A percentile compares a stretch with the other conserved stretches of the same genome.
These are phyloP conservation scores for Kwoniella dejecticola DNA, from an alignment of 768 basidiomycete genomes.

Conservation along the genomic window DNA sequence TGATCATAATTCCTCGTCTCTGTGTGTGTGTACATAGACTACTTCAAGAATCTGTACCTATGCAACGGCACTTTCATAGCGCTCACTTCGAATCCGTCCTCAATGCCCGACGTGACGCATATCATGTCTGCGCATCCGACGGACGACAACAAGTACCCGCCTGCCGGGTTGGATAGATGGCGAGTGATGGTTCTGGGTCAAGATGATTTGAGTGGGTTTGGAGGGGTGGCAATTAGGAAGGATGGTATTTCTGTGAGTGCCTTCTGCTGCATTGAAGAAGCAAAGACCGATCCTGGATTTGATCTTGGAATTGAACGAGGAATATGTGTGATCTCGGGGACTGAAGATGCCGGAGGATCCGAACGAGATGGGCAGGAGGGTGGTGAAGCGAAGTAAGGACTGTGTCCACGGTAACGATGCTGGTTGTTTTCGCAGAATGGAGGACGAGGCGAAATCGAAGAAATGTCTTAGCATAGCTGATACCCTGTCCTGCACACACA, in stretches of 20 bases:
- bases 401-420: too few relatives aligned
- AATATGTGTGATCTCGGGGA: too few relatives aligned
- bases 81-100: constrained; percentile 24
- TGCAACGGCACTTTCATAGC: constrained; percentile 35
- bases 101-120: constrained; percentile 24
- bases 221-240: constrained; percentile 33
- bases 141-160: constrained; percentile 21
- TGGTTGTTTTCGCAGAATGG: too few relatives aligned
- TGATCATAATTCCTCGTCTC: too few relatives aligned
- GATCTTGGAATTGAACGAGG: too few relatives aligned
- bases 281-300: too few relatives aligned
- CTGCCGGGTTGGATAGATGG: constrained; percentile 33
- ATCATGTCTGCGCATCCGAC: constrained; percentile 34
- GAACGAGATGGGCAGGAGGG: background rate
- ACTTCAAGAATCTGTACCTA: constrained; percentile 40
- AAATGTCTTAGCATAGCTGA: too few relatives aligned
- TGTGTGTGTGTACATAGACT: too few relatives aligned
- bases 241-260: constrained; percentile 40
- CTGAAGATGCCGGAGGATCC: too few relatives aligned
- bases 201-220: constrained; percentile 22
- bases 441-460: too few relatives aligned
- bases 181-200: constrained; percentile 19
- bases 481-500: too few relatives aligned
- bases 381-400: background rate
- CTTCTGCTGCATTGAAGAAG: too few relatives aligned